Conservation (phyloP, 2,329 filamentous ascomycete genomes). For the Chalara sp. region DNA sequence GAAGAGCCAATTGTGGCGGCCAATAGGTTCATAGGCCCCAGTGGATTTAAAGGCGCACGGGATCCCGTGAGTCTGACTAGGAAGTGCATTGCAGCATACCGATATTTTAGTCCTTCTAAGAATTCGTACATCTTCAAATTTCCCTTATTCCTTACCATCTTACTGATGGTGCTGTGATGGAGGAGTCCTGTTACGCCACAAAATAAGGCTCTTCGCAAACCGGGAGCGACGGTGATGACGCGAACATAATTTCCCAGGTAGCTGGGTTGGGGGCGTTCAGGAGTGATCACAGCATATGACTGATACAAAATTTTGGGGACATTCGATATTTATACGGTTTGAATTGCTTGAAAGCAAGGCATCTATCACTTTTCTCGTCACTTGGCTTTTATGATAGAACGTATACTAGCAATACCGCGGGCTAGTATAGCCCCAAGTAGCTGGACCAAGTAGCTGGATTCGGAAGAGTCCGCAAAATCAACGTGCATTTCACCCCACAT, state of each 20-base stretch:
- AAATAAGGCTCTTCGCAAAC: neutral
- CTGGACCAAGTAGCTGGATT: neutral
- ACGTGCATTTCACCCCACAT: neutral
- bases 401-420: neutral
- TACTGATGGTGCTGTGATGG: too few relatives aligned
- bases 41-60: too few relatives aligned
- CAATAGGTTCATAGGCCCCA: too few relatives aligned
- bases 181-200: neutral
- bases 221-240: neutral
- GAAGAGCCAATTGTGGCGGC: too few relatives aligned
- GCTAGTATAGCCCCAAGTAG: neutral
- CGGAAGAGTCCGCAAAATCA: neutral
- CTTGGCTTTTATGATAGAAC: neutral
- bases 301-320: neutral
- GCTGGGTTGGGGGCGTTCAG: neutral
- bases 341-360: too few relatives aligned
- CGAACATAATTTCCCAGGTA: neutral
- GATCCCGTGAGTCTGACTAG: too few relatives aligned
- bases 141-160: too few relatives aligned
- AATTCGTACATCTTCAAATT: too few relatives aligned
- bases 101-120: too few relatives aligned
- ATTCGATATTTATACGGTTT: neutral
- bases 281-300: neutral
- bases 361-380: neutral
- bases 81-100: too few relatives aligned